phyloP scores from a whole-genome alignment of 345 rosid genomes.

The Arabis alpina region DNA sequence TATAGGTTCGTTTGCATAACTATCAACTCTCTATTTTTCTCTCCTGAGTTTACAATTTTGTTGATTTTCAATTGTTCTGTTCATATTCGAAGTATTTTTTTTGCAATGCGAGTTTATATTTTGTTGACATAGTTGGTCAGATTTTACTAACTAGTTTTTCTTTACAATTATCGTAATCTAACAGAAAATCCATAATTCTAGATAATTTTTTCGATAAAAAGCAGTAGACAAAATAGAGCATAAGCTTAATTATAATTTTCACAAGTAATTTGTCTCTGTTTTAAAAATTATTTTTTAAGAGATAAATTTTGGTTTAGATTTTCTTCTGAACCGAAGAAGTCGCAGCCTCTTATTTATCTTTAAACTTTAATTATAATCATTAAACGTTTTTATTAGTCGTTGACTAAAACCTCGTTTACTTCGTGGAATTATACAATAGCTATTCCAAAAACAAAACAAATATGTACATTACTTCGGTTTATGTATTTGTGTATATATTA shows the following conservation, averaged over 20 bases:
- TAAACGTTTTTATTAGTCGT: background rate
- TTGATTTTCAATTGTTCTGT: background rate
- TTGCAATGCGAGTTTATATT: background rate
- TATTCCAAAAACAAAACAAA: background rate
- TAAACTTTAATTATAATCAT: background rate
- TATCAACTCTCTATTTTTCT: background rate
- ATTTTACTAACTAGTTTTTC: background rate
- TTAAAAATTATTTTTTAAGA: background rate
- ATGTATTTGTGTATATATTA: background rate
- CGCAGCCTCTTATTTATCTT: slow-evolving; percentile 16
- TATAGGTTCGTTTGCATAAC: background rate
- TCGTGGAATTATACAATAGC: background rate
- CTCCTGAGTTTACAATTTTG: background rate
- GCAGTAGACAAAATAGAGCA: background rate
- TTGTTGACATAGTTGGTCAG: background rate
- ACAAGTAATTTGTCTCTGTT: background rate
- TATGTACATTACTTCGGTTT: background rate
- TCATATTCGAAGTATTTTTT: background rate
- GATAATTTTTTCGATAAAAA: background rate
- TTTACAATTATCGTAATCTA: background rate
- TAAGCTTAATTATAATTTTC: background rate
- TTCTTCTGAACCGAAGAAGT: background rate
- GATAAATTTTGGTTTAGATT: background rate
- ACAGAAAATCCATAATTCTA: background rate
- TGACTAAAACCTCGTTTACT: slow-evolving; percentile 5